Conservation (phyloP, 768 basidiomycete species). For the Lactarius pseudohatsudake region DNA sequence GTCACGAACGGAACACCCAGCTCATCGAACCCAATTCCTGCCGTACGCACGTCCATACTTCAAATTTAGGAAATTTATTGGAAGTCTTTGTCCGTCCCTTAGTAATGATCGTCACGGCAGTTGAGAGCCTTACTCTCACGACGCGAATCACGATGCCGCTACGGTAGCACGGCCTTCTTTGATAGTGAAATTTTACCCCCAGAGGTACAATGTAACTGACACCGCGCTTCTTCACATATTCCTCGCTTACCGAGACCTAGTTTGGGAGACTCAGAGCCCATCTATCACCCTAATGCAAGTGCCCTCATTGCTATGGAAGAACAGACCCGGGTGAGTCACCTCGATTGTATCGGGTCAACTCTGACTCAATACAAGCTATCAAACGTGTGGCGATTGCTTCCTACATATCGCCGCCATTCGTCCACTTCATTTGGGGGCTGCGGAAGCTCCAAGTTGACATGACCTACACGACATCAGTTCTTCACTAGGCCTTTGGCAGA, state of each 20-base stretch:
- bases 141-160: neutral
- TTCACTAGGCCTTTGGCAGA: neutral
- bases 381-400: neutral
- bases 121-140: neutral
- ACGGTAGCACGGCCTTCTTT: neutral
- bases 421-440: neutral
- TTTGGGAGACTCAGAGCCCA: neutral
- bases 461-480: neutral
- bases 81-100: neutral
- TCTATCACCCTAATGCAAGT: neutral
- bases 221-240: neutral
- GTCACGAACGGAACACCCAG: neutral
- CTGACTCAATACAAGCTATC: neutral
- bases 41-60: conserved; percentile 2
- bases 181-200: neutral
- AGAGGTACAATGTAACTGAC: neutral
- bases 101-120: neutral
- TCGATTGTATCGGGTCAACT: neutral
- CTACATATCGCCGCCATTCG: neutral
- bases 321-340: neutral
- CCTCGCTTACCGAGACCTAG: neutral
- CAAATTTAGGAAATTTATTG: neutral
- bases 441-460: neutral
- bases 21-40: neutral
- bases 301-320: neutral